Evolutionary conservation across 2,329 filamentous ascomycete genomes (phyloP).

Genomic region (Thielaviopsis populi): DNA sequence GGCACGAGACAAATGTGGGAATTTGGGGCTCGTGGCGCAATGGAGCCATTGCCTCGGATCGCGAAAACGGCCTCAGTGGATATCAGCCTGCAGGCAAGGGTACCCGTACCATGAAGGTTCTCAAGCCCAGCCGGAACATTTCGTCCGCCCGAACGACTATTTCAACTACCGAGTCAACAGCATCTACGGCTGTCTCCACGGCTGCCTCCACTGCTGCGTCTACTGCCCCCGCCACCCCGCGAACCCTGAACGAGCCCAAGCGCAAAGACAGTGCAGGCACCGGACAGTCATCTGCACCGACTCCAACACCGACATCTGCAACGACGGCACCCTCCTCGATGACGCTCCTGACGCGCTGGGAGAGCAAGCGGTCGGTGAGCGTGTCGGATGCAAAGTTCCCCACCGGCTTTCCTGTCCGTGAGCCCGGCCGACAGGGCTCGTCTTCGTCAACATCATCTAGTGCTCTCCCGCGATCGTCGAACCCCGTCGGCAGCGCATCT

Average conservation of each 20-base stretch:
- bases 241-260: conserved; percentile 28
- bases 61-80: conserved; percentile 34
- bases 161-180: not conserved
- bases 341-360: conserved; percentile 14
- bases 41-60: conserved; percentile 35
- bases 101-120: conserved; percentile 70
- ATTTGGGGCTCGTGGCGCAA: conserved; percentile 63
- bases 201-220: not conserved
- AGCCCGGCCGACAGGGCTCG: conserved; percentile 38
- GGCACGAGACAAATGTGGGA: conserved; percentile 25
- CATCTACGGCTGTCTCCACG: not conserved
- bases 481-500: conserved; percentile 81
- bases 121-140: conserved; percentile 58
- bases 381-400: conserved; percentile 10
- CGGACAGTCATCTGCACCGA: not conserved
- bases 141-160: conserved; percentile 33
- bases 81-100: conserved; percentile 53
- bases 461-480: conserved; percentile 44
- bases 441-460: conserved; percentile 6
- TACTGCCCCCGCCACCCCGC: conserved; percentile 22
- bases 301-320: not conserved
- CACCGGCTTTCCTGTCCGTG: conserved; percentile 30
- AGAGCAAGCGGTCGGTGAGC: conserved; percentile 18
- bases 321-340: not conserved
- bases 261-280: conserved; percentile 7